Conservation (phyloP, 805 yeast species). For the Maudiozyma saulgeensis region DNA sequence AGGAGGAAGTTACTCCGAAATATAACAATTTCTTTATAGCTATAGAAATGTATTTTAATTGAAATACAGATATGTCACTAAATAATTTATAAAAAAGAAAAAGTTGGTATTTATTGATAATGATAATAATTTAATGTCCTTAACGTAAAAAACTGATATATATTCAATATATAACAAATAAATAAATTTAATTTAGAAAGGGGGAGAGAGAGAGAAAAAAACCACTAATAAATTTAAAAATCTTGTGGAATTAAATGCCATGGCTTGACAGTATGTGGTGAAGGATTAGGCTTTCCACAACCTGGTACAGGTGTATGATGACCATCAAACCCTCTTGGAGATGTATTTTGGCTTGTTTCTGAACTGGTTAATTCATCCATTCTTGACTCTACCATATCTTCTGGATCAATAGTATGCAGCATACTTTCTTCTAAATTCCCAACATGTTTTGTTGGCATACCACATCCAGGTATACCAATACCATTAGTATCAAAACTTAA, state of each 20-base stretch:
- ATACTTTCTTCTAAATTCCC: neutral
- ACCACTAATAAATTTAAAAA: neutral
- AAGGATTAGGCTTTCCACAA: conserved; percentile 6
- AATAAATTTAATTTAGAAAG: too few species aligned
- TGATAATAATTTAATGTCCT: too few species aligned
- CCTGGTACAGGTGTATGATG: conserved; percentile 12
- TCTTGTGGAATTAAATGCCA: conserved; percentile 6
- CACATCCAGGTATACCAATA: conserved; percentile 12
- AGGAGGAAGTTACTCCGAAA: too few species aligned
- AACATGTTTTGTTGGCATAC: conserved; percentile 1
- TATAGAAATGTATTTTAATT: too few species aligned
- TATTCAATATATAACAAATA: too few species aligned
- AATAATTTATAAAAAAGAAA: too few species aligned
- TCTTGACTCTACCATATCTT: conserved; percentile 7
- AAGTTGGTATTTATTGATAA: too few species aligned
- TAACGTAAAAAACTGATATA: too few species aligned
- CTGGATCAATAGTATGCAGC: conserved; percentile 2
- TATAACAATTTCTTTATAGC: too few species aligned
- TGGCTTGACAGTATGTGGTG: conserved; percentile 1
- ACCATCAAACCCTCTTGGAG: conserved; percentile 7
- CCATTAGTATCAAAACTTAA: conserved; percentile 2
- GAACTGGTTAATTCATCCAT: conserved; percentile 9
- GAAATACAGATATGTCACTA: too few species aligned
- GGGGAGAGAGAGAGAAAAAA: too few species aligned
- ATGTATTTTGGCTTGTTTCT: conserved; percentile 4